Conservation (phyloP, 2,329 filamentous ascomycete species). For the Penicillium carneum region DNA sequence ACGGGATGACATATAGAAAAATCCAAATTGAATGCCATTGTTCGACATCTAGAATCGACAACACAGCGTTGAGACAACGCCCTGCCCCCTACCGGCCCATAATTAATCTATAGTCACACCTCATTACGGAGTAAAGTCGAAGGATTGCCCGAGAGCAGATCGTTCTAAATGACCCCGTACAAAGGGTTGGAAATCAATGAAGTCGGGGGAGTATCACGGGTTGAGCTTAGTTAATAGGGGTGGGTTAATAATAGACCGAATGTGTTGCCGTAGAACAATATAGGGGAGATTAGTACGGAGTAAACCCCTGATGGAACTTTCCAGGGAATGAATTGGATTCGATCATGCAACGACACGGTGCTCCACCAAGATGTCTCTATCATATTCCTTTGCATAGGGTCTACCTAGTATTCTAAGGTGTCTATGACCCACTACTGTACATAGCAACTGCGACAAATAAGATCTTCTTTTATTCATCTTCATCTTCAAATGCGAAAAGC, state of each 20-base stretch:
- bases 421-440: not conserved
- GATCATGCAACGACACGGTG: slow-evolving; percentile 2
- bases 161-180: too few relatives aligned
- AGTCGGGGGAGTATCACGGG: not conserved
- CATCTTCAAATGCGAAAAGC: not conserved
- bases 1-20: not conserved
- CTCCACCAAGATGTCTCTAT: slow-evolving; percentile 10
- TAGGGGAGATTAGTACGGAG: slow-evolving; percentile 1
- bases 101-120: not conserved
- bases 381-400: not conserved
- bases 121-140: too few relatives aligned
- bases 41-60: not conserved
- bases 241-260: slow-evolving; percentile 5
- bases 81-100: slow-evolving; percentile 6
- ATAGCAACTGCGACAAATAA: not conserved
- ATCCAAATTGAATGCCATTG: not conserved
- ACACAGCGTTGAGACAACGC: not conserved
- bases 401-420: not conserved
- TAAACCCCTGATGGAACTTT: slow-evolving; percentile 9
- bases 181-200: too few relatives aligned
- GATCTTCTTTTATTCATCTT: not conserved
- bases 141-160: too few relatives aligned
- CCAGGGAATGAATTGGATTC: not conserved
- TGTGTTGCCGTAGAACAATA: not conserved
- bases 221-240: slow-evolving; percentile 4